phyloP scores from a whole-genome alignment of 805 yeast genomes.

The Candida anglica region DNA sequence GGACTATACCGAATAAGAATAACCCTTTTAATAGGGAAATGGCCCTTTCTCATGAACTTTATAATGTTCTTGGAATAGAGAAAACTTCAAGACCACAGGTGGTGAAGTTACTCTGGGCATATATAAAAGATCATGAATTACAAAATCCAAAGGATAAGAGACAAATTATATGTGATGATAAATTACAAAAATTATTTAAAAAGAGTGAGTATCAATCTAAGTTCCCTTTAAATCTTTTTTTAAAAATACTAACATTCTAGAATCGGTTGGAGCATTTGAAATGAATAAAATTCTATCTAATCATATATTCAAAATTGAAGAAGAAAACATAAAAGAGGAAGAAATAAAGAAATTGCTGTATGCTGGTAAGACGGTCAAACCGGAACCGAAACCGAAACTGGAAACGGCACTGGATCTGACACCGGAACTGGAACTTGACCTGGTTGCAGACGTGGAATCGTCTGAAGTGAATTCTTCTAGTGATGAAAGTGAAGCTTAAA shows the following conservation, averaged over 20 bases:
- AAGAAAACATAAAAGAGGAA: conserved; percentile 8
- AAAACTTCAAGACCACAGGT: conserved; percentile 64
- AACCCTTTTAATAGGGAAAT: conserved; percentile 41
- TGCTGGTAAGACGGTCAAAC: conserved; percentile 3
- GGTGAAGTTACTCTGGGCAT: conserved; percentile 66
- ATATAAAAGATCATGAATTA: conserved; percentile 57
- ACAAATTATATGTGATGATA: conserved; percentile 61
- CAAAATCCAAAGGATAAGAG: conserved; percentile 68
- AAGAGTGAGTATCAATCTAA: conserved; percentile 29
- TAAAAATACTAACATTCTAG: conserved; percentile 15
- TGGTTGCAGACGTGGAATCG: no score
- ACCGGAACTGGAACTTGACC: no score
- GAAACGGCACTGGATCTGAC: no score
- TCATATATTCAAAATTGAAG: conserved; percentile 43
- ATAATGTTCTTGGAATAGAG: conserved; percentile 39
- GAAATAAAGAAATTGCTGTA: conserved; percentile 4
- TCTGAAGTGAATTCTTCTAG: conserved; percentile 1
- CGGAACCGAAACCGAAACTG: conserved; percentile 3
- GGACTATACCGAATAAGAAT: conserved; percentile 18
- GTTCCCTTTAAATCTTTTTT: no score
- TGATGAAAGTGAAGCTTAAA: conserved; percentile 4
- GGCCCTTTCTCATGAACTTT: conserved; percentile 48
- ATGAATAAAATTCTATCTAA: conserved; percentile 53
- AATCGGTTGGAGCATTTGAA: conserved; percentile 49
- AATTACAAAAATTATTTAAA: conserved; percentile 56